Base-by-base conservation (phyloP, 73 alveolate species). In the Stentor coeruleus region DNA sequence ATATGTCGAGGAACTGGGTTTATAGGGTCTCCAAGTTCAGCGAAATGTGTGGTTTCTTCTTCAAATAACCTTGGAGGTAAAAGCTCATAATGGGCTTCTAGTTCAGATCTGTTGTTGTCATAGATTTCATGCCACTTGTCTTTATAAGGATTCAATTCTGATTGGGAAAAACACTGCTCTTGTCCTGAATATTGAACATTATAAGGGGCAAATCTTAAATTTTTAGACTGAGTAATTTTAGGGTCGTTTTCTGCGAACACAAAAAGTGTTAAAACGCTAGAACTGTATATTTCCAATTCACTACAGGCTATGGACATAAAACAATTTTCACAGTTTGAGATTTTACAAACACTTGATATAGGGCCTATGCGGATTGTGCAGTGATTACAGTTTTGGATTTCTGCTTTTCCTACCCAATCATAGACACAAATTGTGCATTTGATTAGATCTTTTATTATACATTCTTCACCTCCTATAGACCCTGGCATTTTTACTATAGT, bases 191-290 rank as follows among this genome's bases (percentile, higher is more conserved):
- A 93, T 39, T 87, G 80, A 30, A 89, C 84, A 74, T 93, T 87
- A 74, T 82, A 93, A 39, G 97, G 94, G 36, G 93, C 98, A 74
- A 93, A 89, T 35, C 76, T 79, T 74, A 93, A 76, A 73, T 85
- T 66, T n/a, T 30, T 35, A 0, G 96, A 93, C 39, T 88, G 74
- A 73, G 91, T 96, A 59, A 93, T 91, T 4, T 87, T 84, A 3
- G 98, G 98, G n/a, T 93, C 94, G 76, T 86, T 77, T 74, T 85
- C 87, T 15, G 87, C 83, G 74, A 84, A 93, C 72, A 93, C 82
- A 41, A 74, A 85, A 33, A 90, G 85, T 37, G 88, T 88, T 15
- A 91, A 72, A 83, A 89, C 85, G 39, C 76, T 76, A 35, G 94
- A 84, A 57, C 91, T 94, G 55, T 92, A 74, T 58, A 93, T 85